Conservation (phyloP, 192 early-diverging fungal genomes). For the Chytriomyces confervae region DNA sequence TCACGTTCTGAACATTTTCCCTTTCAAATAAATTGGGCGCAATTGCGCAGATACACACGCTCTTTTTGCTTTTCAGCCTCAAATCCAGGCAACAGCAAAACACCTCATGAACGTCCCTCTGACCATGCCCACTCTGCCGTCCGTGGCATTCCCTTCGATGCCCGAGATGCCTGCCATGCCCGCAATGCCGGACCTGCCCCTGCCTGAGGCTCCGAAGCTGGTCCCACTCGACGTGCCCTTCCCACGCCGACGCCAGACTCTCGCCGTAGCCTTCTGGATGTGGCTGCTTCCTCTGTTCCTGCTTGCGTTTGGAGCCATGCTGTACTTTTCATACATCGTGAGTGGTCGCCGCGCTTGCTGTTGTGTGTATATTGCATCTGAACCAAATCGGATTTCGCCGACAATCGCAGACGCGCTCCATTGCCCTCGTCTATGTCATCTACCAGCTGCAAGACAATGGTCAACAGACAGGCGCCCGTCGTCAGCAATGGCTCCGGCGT, state of each 20-base stretch:
- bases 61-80: too few relatives aligned
- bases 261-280: slow-evolving; percentile 68
- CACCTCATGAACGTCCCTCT: too few relatives aligned
- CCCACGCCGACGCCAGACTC: slow-evolving; percentile 71
- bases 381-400: too few relatives aligned
- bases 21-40: too few relatives aligned
- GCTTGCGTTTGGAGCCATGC: slow-evolving; percentile 66
- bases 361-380: too few relatives aligned
- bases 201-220: slow-evolving; percentile 45
- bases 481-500: slow-evolving; percentile 50
- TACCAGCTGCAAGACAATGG: slow-evolving; percentile 72
- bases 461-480: slow-evolving; percentile 72
- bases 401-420: slow-evolving; percentile 5
- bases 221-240: slow-evolving; percentile 72
- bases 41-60: too few relatives aligned
- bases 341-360: background rate
- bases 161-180: too few relatives aligned
- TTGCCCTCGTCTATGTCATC: slow-evolving; percentile 62
- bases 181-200: too few relatives aligned
- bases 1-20: too few relatives aligned
- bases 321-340: slow-evolving; percentile 42
- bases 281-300: slow-evolving; percentile 60
- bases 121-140: too few relatives aligned
- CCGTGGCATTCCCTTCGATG: too few relatives aligned
- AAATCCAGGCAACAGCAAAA: too few relatives aligned